These are phyloP conservation scores for Nicotiana sylvestris DNA, from an alignment of 257 asterid species.

Conservation along the genomic window DNA sequence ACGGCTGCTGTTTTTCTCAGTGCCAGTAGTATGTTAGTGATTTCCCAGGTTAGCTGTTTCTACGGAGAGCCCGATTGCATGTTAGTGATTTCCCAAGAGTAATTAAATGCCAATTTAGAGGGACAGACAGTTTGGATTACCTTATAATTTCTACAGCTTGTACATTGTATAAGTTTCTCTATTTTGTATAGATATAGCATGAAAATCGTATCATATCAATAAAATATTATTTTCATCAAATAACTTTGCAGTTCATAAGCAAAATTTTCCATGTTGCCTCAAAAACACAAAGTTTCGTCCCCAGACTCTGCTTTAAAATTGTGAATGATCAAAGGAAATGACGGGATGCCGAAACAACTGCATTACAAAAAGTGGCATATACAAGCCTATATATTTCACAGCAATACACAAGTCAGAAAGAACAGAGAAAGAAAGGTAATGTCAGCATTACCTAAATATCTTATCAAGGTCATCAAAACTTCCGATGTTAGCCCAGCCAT, in stretches of 20 bases:
- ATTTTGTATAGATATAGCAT: neutral
- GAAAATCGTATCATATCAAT: neutral
- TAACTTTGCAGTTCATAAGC: neutral
- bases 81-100: neutral
- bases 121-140: neutral
- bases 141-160: neutral
- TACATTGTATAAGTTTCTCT: neutral
- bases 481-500: constrained; percentile 84
- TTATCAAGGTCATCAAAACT: constrained; percentile 91
- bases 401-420: neutral
- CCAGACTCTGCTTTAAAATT: neutral
- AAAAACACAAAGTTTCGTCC: neutral
- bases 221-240: neutral
- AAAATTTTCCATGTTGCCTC: neutral
- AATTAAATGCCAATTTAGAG: neutral
- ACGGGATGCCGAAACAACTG: neutral
- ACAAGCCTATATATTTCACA: neutral
- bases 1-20: neutral
- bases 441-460: constrained; percentile 67
- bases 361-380: neutral
- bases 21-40: neutral
- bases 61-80: neutral
- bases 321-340: neutral
- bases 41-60: neutral
- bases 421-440: neutral